Evolutionary conservation across 139 green algal genomes (phyloP).

Genomic region (Spirogloea muscicola): DNA sequence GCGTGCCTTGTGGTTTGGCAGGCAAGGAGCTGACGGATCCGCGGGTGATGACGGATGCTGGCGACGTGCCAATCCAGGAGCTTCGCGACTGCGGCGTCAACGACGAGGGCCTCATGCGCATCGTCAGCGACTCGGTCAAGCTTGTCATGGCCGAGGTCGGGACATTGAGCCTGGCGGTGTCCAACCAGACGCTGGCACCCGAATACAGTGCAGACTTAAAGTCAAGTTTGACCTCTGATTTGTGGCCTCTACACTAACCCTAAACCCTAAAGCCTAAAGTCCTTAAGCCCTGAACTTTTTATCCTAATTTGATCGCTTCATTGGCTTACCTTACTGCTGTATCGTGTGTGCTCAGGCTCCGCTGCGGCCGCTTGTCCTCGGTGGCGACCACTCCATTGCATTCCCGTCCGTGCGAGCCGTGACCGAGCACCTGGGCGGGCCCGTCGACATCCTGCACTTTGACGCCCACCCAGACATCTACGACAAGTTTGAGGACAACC

Average conservation of each 20-base stretch:
- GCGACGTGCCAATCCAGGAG: constrained; percentile 43
- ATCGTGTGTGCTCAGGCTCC: constrained; percentile 27
- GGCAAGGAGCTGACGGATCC: constrained; percentile 36
- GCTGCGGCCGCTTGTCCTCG: constrained; percentile 27
- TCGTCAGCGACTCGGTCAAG: constrained; percentile 23
- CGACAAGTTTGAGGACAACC: constrained; percentile 41
- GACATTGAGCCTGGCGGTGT: no score
- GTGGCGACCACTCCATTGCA: constrained; percentile 38
- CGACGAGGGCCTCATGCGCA: constrained; percentile 29
- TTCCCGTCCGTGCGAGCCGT: constrained; percentile 27
- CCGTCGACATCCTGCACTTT: constrained; percentile 41
- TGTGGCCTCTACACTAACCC: no score
- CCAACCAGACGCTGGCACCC: no score
- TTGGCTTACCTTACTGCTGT: no score
- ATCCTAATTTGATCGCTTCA: no score
- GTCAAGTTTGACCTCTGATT: no score
- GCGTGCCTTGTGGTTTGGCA: no score
- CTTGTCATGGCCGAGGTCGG: constrained; percentile 35
- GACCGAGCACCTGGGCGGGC: constrained; percentile 23
- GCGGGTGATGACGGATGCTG: constrained; percentile 25
- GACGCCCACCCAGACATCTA: constrained; percentile 46
- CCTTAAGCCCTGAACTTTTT: no score
- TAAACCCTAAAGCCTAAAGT: no score
- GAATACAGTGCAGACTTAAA: no score
- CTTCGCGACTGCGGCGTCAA: constrained; percentile 35